Base-by-base conservation (phyloP, 2,329 filamentous ascomycete species). In the Rhynchosporium agropyri region DNA sequence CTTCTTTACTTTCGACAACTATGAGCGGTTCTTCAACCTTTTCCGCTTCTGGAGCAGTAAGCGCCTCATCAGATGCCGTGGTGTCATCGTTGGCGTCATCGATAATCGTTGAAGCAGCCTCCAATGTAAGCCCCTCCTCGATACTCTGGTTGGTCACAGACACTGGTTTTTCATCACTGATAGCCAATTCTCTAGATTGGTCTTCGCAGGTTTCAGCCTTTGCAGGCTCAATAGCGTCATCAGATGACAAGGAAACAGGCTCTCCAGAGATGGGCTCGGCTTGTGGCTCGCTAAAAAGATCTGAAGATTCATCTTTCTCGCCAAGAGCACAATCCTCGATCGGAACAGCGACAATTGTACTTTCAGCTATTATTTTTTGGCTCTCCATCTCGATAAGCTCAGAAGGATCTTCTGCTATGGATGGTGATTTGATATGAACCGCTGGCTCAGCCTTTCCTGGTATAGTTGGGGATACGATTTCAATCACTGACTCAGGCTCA, bases 161-260 rank as follows among this genome's bases (percentile, higher is more conserved):
- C 15, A 5, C 38, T 7, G 36, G 33, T 3, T 48, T 48, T 38
- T 58, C 55, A 2, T n/a, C 28, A 38, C 55, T 58, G 28, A 29
- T 20, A 20, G 36, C 10, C 10, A 29, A 20, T 26, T 58, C n/a
- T 10, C 50, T 40, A 26, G 13, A 3, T 33, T 60, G 28, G 33
- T 60, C 48, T 3, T 36, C 9, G 2, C 36, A 29, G n/a, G 13
- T 33, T 29, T 45, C 48, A 33, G 29, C 46, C 7, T n/a, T 13
- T 4, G 15, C 26, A 7, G 50, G 15, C 40, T 63, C 67, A 56
- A 62, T 51, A 45, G 63, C 62, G 48, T 64, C 64, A 29, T 69
- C 55, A 13, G 61, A 26, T 40, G 58, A 56, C 31, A 59, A 61
- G 5, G 67, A 64, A 36, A 28, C 51, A 8, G 28, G 9, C 38